Evolutionary conservation across 441 rosid genomes (phyloP), one percentile per base, ranked within the genome.

Genomic region (Jatropha multifida): DNA sequence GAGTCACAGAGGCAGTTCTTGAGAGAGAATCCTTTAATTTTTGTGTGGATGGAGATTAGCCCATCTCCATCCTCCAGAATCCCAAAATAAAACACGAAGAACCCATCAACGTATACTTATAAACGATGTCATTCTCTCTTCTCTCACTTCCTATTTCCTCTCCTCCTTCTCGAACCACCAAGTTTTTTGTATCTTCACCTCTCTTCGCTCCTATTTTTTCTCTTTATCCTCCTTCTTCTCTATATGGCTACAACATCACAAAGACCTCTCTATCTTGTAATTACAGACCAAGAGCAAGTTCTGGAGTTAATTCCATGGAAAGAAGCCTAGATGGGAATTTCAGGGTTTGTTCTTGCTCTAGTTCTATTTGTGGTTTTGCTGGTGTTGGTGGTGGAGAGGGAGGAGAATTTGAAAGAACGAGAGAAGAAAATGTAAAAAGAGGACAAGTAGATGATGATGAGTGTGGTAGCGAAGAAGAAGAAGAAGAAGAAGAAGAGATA

Each of bases 201-300:
- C 71, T 77, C 71, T 71, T 77, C 69, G 58, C 86, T 74, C 84
- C 90, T 76, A 59, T 76, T 80, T 83, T 84, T 61, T 77, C 90
- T 84, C 88, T 79, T 72, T 63, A 77, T 73, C 75, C 76, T 61
- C 61, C 23, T 37, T 72, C 64, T 84, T 78, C 49, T 74, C 69
- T 86, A 72, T 81, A 84, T 81, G 85, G 74, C 60, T 83, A 12
- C 76, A 60, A 68, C 63, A 49, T 69, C 40, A 7, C 79, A 26
- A 46, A 65, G 2, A 71, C 81, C 74, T 51, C 70, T 7, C 6
- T 79, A 79, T 74, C 79, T 81, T 78, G 73, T 63, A 67, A 4
- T 71, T 70, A 48, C 64, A 58, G 75, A 51, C 55, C 79, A 23
- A 77, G 68, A 60, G 40, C 27, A 81, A 78, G 26, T 63, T 70